phyloP scores from a whole-genome alignment of 805 yeast species.

The Grigorovia yakushimaensis region DNA sequence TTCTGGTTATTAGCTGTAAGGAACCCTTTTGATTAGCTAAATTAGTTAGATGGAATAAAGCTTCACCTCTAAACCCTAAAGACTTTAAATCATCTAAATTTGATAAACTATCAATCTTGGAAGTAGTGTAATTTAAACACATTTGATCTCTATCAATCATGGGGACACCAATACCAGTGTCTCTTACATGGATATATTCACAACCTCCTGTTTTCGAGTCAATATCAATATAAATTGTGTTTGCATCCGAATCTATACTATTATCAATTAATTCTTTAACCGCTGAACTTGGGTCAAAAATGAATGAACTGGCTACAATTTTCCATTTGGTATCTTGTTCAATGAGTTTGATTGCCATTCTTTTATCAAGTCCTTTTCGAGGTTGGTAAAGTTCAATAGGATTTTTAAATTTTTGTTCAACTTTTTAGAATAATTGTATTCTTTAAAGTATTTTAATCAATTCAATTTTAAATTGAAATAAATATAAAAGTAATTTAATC shows the following conservation, averaged over 20 bases:
- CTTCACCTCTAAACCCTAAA: conserved; percentile 44
- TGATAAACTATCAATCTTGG: conserved; percentile 28
- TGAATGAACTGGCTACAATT: conserved; percentile 23
- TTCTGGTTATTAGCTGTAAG: conserved; percentile 26
- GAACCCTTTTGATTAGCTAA: conserved; percentile 17
- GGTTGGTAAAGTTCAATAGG: too few relatives aligned
- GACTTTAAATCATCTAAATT: conserved; percentile 28
- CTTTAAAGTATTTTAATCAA: too few relatives aligned
- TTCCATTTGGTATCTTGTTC: conserved; percentile 9
- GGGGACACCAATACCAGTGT: conserved; percentile 34
- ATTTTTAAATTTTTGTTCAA: too few relatives aligned
- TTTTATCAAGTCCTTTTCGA: neutral
- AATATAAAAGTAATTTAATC: too few relatives aligned
- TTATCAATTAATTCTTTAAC: conserved; percentile 36
- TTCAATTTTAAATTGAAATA: too few relatives aligned
- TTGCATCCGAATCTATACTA: conserved; percentile 31
- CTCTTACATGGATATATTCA: conserved; percentile 26
- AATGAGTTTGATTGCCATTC: conserved; percentile 15
- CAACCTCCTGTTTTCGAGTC: conserved; percentile 33
- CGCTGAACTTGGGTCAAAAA: conserved; percentile 30
- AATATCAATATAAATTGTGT: conserved; percentile 29
- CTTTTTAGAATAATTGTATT: too few relatives aligned
- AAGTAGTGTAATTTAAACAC: conserved; percentile 35
- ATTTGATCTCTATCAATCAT: conserved; percentile 24
- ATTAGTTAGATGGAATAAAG: conserved; percentile 32